Evolutionary conservation across 2,329 filamentous ascomycete genomes (phyloP).

Genomic region (Pseudodiploospora longispora): DNA sequence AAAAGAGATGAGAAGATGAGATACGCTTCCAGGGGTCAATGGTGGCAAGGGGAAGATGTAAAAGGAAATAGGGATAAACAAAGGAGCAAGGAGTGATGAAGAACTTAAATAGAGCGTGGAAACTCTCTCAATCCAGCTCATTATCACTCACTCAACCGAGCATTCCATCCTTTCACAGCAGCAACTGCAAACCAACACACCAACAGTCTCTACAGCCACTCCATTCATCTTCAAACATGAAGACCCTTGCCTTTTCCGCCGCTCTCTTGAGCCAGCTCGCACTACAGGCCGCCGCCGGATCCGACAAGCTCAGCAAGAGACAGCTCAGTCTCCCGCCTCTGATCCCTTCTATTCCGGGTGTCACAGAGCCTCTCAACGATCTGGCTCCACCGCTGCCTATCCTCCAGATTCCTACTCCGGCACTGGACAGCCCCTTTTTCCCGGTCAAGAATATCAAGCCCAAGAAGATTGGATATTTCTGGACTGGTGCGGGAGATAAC

Average conservation of each 20-base stretch:
- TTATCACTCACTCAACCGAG: too few species aligned
- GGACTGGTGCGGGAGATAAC: slow-evolving; percentile 54
- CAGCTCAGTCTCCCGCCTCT: slow-evolving; percentile 40
- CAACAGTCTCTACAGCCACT: too few species aligned
- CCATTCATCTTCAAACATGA: background rate
- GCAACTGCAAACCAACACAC: too few species aligned
- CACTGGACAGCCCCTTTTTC: slow-evolving; percentile 46
- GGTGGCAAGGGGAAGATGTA: too few species aligned
- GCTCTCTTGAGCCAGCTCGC: slow-evolving; percentile 9
- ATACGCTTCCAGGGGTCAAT: too few species aligned
- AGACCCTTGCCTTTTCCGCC: background rate
- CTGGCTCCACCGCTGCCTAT: slow-evolving; percentile 48
- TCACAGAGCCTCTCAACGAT: slow-evolving; percentile 46
- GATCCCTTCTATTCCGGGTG: slow-evolving; percentile 50
- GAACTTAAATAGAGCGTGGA: too few species aligned
- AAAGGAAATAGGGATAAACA: too few species aligned
- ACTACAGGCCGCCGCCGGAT: background rate
- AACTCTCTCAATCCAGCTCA: too few species aligned
- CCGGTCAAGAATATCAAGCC: slow-evolving; percentile 47
- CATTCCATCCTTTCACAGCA: too few species aligned
- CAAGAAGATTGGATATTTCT: slow-evolving; percentile 60
- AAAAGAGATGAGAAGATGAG: too few species aligned
- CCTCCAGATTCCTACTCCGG: slow-evolving; percentile 50
- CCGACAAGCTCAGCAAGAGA: background rate
- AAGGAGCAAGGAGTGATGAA: too few species aligned